A percentile compares a stretch with the other conserved stretches of the same genome.
These are phyloP conservation scores for Paragyromitra xinjiangensis DNA, from an alignment of 495 filamentous ascomycete genomes.

Conservation along the genomic window DNA sequence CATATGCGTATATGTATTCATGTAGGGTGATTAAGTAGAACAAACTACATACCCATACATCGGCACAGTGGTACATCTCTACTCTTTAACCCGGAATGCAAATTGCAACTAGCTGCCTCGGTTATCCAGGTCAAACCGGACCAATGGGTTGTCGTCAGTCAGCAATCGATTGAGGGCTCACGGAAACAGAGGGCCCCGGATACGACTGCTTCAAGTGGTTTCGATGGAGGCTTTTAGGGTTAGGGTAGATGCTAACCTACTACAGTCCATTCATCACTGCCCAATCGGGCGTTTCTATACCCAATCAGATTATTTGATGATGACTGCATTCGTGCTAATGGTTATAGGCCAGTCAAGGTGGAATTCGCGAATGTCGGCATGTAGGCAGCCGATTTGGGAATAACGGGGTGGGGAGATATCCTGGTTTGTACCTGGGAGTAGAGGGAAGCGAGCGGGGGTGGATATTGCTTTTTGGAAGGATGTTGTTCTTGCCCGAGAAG, in stretches of 20 bases:
- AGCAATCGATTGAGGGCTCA: slow-evolving; percentile 6
- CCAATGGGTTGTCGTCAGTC: slow-evolving; percentile 28
- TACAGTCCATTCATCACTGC: background rate
- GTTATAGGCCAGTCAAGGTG: slow-evolving; percentile 30
- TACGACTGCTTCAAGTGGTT: slow-evolving; percentile 8
- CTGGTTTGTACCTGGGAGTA: slow-evolving; percentile 43
- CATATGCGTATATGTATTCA: slow-evolving; percentile 17
- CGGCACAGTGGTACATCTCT: slow-evolving; percentile 20
- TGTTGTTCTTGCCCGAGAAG: slow-evolving; percentile 15
- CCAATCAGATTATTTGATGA: slow-evolving; percentile 29
- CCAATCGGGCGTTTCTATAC: slow-evolving; percentile 21
- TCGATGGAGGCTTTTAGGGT: slow-evolving; percentile 27
- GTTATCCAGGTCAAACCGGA: slow-evolving; percentile 38
- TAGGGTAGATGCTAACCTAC: slow-evolving; percentile 26
- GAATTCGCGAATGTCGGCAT: slow-evolving; percentile 45
- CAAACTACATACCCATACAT: slow-evolving; percentile 2
- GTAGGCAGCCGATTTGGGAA: slow-evolving; percentile 50
- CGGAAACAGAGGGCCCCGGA: slow-evolving; percentile 22
- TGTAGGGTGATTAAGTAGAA: slow-evolving; percentile 21
- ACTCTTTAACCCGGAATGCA: slow-evolving; percentile 13
- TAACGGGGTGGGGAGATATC: slow-evolving; percentile 40
- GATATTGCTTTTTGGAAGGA: slow-evolving; percentile 45
- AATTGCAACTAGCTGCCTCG: slow-evolving; percentile 37
- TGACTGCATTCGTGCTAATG: slow-evolving; percentile 47
- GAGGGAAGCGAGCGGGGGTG: slow-evolving; percentile 46